Base-by-base conservation (phyloP, 441 rosid species). In the Euphorbia corollata region DNA sequence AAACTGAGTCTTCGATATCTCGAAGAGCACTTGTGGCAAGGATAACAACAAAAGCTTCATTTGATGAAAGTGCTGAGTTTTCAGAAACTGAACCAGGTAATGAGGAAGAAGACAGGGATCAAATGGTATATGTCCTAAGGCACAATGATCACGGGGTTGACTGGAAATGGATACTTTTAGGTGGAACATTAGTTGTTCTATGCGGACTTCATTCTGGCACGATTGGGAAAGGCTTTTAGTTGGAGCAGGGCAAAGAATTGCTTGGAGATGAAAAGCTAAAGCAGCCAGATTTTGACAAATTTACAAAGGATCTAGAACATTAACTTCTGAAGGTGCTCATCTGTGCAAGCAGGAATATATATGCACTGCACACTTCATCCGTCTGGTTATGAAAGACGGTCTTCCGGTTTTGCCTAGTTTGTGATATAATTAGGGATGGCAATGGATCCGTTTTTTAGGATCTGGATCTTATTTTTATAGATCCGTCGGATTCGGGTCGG, bases 151-250 rank as follows among this genome's bases (percentile, higher is more conserved):
- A 77, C 32, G 84, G 87, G 61, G 67, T 87, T 61, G 94, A 92
- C 71, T 92, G 98, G 98, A 92, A 87, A 77, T 90, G 97, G 97
- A 61, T 88, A 0, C 87, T 73, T n/a, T 41, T 88, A 55, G 98
- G 94, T 39, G 97, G 98, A 68, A 78, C 87, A 0, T 84, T 87
- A n/a, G 97, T 95, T 41, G 68, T 90, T 63, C 91, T 77, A 65
- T 82, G 86, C 6, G 97, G 96, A 68, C 85, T 92, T 71, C 94
- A 80, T 61, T 67, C 91, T 0, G 93, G 95, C 32, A 78, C 75
- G 54, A 71, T 90, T 54, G 97, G 97, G 75, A 90, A 84, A 83
- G 87, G 81, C 38, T 93, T 79, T 61, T 93, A 24, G 75, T 89
- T 30, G 97, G 97, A 72, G 97, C 95, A 12, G 97, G 92, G 64